Conservation (phyloP, 345 rosid species). For the Pelargonium nanum region DNA sequence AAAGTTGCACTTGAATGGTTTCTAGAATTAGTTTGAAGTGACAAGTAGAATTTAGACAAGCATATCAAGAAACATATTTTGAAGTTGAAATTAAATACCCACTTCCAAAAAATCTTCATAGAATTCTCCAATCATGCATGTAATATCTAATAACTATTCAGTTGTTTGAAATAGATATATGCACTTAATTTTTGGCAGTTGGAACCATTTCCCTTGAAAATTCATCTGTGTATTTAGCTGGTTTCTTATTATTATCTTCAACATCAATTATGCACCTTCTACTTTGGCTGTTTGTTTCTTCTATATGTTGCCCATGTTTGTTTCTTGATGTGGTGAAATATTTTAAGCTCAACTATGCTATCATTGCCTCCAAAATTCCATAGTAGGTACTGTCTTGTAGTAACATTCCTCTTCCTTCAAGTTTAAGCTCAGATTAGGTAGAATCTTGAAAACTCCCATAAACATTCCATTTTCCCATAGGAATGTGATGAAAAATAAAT, state of each 20-base stretch:
- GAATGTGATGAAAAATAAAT: neutral
- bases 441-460: slow-evolving; percentile 3
- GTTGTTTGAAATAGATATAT: neutral
- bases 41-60: too few relatives aligned
- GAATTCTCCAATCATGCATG: neutral
- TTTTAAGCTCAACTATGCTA: neutral
- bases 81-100: neutral
- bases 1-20: neutral
- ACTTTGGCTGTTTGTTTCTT: slow-evolving; percentile 23
- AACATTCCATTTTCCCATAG: slow-evolving; percentile 2
- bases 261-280: slow-evolving; percentile 34
- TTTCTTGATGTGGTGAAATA: neutral
- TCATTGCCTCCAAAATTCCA: slow-evolving; percentile 5
- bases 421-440: slow-evolving; percentile 21
- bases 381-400: slow-evolving; percentile 9
- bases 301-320: slow-evolving; percentile 9
- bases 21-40: too few relatives aligned
- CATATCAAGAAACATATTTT: neutral
- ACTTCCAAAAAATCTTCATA: neutral
- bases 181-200: neutral
- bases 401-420: neutral
- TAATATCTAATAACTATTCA: neutral
- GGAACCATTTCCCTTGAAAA: neutral
- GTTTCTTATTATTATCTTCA: slow-evolving; percentile 4
- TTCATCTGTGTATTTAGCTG: neutral